phyloP scores from a whole-genome alignment of 2,329 filamentous ascomycete species.

The Domatiomyces globalis region DNA sequence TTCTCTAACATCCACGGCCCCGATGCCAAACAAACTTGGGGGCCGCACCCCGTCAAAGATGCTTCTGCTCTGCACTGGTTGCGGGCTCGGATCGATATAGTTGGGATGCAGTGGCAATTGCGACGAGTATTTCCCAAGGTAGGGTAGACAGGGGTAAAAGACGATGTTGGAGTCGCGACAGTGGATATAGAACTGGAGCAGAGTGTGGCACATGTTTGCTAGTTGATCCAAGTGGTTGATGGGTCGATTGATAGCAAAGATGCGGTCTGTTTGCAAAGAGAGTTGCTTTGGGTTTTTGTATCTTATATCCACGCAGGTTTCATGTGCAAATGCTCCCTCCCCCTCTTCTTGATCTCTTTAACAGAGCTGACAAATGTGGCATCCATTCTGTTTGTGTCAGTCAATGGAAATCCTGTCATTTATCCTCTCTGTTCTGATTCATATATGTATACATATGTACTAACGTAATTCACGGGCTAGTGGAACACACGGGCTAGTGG shows the following conservation, averaged over 20 bases:
- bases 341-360: background rate
- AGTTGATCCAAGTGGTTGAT: background rate
- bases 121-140: background rate
- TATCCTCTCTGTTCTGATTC: too few species aligned
- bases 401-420: background rate
- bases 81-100: background rate
- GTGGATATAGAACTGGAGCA: constrained; percentile 1
- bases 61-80: background rate
- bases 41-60: background rate
- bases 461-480: too few species aligned
- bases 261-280: background rate
- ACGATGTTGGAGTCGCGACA: background rate
- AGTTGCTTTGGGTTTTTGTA: background rate
- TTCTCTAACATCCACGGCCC: too few species aligned
- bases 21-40: too few species aligned
- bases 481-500: too few species aligned
- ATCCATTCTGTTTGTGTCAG: background rate
- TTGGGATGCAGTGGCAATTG: background rate
- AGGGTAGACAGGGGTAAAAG: background rate
- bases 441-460: too few species aligned
- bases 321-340: background rate
- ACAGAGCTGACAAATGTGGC: background rate
- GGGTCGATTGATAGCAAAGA: too few species aligned
- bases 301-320: background rate
- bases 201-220: background rate